phyloP scores from a whole-genome alignment of 305 asterid genomes.

The Fraxinus dipetala region DNA sequence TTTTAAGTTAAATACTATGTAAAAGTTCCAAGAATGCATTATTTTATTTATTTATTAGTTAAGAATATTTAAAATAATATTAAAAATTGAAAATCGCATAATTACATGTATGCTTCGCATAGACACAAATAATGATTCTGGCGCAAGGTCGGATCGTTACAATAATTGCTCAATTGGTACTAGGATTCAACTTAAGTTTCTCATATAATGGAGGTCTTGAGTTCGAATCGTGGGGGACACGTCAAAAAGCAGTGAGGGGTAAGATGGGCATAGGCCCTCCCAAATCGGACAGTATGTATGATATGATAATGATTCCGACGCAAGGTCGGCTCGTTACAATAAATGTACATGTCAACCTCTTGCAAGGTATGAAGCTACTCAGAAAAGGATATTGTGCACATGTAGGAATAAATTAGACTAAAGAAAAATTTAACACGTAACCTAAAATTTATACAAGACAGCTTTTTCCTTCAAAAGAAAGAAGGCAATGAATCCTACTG shows the following conservation, averaged over 20 bases:
- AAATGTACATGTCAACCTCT: neutral
- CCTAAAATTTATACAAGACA: neutral
- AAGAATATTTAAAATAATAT: neutral
- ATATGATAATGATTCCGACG: too few relatives aligned
- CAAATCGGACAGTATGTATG: too few relatives aligned
- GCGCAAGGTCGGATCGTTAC: too few relatives aligned
- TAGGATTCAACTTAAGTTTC: too few relatives aligned
- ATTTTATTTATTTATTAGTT: neutral
- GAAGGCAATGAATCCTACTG: neutral
- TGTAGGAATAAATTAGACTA: neutral
- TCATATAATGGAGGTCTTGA: too few relatives aligned
- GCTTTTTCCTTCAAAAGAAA: neutral
- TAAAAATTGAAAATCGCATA: neutral
- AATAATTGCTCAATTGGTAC: too few relatives aligned
- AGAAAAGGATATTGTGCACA: neutral
- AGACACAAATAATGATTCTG: neutral
- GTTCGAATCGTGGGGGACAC: too few relatives aligned
- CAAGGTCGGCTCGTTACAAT: neutral
- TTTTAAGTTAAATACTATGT: neutral
- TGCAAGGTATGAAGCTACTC: neutral
- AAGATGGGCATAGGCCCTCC: too few relatives aligned
- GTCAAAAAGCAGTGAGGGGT: too few relatives aligned
- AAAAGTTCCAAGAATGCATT: neutral
- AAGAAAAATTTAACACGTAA: neutral
- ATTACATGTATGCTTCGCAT: neutral